These are phyloP conservation scores for Penicillium vulpinum DNA, from an alignment of 2,329 filamentous ascomycete genomes.

Conservation along the genomic window DNA sequence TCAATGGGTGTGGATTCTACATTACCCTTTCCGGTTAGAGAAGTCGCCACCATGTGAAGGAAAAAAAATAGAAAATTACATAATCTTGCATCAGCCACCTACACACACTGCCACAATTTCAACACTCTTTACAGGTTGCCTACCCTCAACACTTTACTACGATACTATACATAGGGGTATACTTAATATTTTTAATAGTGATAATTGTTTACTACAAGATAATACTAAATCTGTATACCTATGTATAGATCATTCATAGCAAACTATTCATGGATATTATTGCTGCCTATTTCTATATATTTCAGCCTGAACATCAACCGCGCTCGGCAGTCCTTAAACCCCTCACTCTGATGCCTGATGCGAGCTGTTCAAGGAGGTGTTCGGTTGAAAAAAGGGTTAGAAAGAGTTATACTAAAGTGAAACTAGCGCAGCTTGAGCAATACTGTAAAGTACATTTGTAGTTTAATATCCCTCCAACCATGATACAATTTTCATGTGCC, in stretches of 20 bases:
- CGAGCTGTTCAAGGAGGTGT: background rate
- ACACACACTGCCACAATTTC: conserved; percentile 2
- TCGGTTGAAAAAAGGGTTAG: background rate
- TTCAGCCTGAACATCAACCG: background rate
- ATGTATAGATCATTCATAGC: background rate
- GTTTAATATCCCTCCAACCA: background rate
- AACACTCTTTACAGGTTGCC: no score
- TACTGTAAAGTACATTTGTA: no score
- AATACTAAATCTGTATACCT: no score
- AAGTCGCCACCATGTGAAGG: conserved; percentile 3
- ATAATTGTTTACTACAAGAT: no score
- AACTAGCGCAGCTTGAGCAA: background rate
- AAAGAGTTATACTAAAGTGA: background rate
- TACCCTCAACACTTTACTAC: no score
- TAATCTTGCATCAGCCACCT: background rate
- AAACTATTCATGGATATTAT: background rate
- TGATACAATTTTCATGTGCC: background rate
- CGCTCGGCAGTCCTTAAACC: background rate
- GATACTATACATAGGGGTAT: no score
- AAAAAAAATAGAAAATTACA: background rate
- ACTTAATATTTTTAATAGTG: no score
- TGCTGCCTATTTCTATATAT: background rate
- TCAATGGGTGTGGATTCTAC: background rate
- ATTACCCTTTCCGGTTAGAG: background rate
- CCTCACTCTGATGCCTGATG: no score